These are phyloP conservation scores for Phanerochaete sordida DNA, from an alignment of 768 basidiomycete genomes.

Conservation along the genomic window DNA sequence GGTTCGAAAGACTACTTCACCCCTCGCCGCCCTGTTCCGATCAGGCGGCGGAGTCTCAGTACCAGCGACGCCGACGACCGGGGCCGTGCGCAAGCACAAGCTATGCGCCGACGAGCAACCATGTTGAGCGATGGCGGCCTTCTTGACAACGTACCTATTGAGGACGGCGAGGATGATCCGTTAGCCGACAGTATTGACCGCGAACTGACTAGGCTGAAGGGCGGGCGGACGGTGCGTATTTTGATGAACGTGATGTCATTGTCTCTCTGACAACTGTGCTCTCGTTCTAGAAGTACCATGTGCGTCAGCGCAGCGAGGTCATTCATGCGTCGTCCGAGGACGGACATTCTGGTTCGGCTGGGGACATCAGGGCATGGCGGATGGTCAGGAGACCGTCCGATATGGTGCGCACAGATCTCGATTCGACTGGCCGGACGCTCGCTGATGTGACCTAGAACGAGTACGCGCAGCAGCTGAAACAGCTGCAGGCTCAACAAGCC, in stretches of 20 bases:
- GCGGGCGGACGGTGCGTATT: constrained; percentile 41
- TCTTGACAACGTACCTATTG: constrained; percentile 35
- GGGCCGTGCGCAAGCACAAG: constrained; percentile 25
- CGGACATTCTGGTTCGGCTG: constrained; percentile 66
- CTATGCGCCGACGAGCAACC: constrained; percentile 12
- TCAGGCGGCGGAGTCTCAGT: constrained; percentile 69
- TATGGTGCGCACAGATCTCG: constrained; percentile 72
- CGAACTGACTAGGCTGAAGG: constrained; percentile 61
- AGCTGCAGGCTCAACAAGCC: constrained; percentile 73
- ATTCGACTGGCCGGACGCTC: neutral
- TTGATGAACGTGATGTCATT: constrained; percentile 4
- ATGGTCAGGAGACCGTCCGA: constrained; percentile 87
- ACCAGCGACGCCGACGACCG: constrained; percentile 61
- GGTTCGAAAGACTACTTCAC: constrained; percentile 2
- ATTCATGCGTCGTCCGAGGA: constrained; percentile 78
- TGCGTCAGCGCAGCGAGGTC: constrained; percentile 71
- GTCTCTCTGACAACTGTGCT: neutral
- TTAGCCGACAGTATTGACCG: constrained; percentile 70
- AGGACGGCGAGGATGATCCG: constrained; percentile 43
- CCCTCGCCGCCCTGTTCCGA: constrained; percentile 29
- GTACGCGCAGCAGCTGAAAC: constrained; percentile 86
- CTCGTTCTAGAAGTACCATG: constrained; percentile 63
- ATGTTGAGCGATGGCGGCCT: constrained; percentile 30
- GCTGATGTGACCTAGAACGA: constrained; percentile 61
- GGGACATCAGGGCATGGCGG: constrained; percentile 89